Conservation (phyloP, 371 early-diverging fungal genomes). For the Lichtheimia ornata region DNA sequence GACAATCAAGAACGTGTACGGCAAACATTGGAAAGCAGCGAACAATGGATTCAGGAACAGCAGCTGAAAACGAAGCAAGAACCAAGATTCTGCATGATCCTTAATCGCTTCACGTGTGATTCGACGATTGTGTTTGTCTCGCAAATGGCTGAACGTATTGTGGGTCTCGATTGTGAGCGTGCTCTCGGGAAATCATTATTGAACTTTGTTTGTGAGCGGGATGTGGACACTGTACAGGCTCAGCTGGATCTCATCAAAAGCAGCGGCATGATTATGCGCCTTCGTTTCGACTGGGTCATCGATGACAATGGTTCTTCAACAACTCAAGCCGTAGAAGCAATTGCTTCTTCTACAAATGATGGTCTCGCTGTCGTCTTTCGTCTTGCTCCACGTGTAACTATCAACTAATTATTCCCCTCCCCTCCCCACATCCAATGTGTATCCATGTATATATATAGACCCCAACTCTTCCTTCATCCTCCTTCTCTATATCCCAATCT, state of each 20-base stretch:
- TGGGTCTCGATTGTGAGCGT: conserved; percentile 19
- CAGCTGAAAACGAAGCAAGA: conserved; percentile 13
- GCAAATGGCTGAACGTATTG: conserved; percentile 20
- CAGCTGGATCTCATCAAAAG: conserved; percentile 32
- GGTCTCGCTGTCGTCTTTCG: conserved; percentile 41
- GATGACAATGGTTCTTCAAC: conserved; percentile 13
- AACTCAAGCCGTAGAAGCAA: conserved; percentile 28
- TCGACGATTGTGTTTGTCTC: conserved; percentile 33
- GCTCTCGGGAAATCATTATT: conserved; percentile 29
- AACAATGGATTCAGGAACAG: conserved; percentile 26
- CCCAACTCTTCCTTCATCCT: too few relatives aligned
- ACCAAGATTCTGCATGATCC: conserved; percentile 35
- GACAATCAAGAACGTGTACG: conserved; percentile 24
- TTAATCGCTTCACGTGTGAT: conserved; percentile 37
- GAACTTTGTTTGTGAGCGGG: conserved; percentile 27
- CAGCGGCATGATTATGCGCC: conserved; percentile 27
- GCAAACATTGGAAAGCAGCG: conserved; percentile 6
- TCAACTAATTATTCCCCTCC: not conserved
- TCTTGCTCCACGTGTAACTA: conserved; percentile 12
- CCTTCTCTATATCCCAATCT: too few relatives aligned
- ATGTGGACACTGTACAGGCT: conserved; percentile 16
- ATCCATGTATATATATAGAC: too few relatives aligned
- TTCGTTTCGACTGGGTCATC: conserved; percentile 45
- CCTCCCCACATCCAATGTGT: too few relatives aligned
- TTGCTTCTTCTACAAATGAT: conserved; percentile 49